Evolutionary conservation across 352 stramenopile genomes (phyloP), one percentile per base, ranked within the genome.

Genomic region (Vaucheria bursata): DNA sequence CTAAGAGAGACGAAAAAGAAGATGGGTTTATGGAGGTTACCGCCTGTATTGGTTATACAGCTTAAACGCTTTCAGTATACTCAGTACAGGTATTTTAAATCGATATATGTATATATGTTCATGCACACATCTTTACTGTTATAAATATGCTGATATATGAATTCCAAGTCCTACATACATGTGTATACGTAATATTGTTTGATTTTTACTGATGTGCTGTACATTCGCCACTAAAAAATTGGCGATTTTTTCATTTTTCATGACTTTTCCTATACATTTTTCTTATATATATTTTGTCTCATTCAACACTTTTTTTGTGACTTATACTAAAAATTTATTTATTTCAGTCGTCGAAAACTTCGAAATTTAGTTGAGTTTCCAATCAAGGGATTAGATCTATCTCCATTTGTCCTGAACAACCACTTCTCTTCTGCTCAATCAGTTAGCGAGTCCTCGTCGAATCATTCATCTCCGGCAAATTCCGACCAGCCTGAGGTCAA

Each of bases 51-150:
- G 1, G 95, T 99, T n/a, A 97, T 99, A 73, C 96, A 99, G 52
- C 87, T 99, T n/a, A 99, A 99, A 84, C 91, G 96, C 12, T 99
- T 99, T 81, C 96, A 97, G 79, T 98, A 93, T 73, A 98, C 94
- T 4, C 35, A 66, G 34, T 82, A 82, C 77, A 81, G 45, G 45
- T 59, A 59, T 59, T 12, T 59, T 12, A 25, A 18, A 59, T 59
- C n/a, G n/a, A n/a, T n/a, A n/a, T n/a, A n/a, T n/a, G n/a, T n/a
- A n/a, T n/a, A n/a, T n/a, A n/a, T n/a, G n/a, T n/a, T n/a, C n/a
- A n/a, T n/a, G n/a, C n/a, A n/a, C n/a, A n/a, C n/a, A n/a, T n/a
- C n/a, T n/a, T n/a, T n/a, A n/a, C n/a, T n/a, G n/a, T n/a, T n/a
- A n/a, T n/a, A n/a, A n/a, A n/a, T n/a, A n/a, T n/a, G n/a, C n/a